phyloP scores from a whole-genome alignment of 129 eudicot species.

The Ambrosia trifida region DNA sequence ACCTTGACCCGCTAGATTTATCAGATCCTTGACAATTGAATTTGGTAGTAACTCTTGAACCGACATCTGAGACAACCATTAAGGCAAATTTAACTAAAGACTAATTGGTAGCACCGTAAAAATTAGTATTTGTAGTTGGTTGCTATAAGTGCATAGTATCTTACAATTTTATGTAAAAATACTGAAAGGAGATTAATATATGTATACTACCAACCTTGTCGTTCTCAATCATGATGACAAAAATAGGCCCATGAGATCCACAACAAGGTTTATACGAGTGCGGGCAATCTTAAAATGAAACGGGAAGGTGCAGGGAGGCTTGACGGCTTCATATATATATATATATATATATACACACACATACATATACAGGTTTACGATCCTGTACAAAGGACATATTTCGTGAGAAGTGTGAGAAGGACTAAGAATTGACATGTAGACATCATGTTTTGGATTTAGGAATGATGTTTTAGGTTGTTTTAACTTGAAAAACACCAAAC shows the following conservation, averaged over 20 bases:
- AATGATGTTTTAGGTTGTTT: too few species aligned
- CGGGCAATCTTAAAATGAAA: slow-evolving; percentile 78
- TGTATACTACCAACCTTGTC: slow-evolving; percentile 64
- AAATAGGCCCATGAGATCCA: slow-evolving; percentile 73
- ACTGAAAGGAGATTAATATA: neutral
- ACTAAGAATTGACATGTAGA: too few species aligned
- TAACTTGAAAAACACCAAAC: too few species aligned
- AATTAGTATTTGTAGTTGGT: neutral
- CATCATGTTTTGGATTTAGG: too few species aligned
- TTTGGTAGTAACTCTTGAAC: slow-evolving; percentile 80
- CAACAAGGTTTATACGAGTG: slow-evolving; percentile 64
- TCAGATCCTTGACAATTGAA: slow-evolving; percentile 59
- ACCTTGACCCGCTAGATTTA: slow-evolving; percentile 55
- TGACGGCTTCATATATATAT: slow-evolving; percentile 48
- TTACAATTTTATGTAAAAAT: neutral
- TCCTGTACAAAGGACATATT: too few species aligned
- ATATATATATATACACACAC: too few species aligned
- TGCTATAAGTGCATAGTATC: neutral
- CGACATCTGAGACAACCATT: slow-evolving; percentile 65
- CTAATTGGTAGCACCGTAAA: neutral
- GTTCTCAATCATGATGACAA: slow-evolving; percentile 78
- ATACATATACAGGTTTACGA: too few species aligned
- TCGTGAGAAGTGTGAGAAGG: too few species aligned
- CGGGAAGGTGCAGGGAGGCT: slow-evolving; percentile 78
- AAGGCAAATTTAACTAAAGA: neutral